phyloP scores from a whole-genome alignment of 2,329 filamentous ascomycete genomes.

The Aschersonia sp. region DNA sequence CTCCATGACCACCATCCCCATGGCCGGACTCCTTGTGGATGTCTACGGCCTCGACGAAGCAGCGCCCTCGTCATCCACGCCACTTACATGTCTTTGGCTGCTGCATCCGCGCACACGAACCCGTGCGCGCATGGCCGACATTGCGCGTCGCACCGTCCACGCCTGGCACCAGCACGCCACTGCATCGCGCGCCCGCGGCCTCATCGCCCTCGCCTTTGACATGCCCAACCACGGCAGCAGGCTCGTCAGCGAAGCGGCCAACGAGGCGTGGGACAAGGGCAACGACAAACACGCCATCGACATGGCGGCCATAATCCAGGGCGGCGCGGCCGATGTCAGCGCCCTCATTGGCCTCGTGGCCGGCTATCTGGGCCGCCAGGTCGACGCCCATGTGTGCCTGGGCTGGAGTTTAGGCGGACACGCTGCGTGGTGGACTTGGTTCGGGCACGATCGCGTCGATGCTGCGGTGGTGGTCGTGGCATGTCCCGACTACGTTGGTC shows the following conservation, averaged over 20 bases:
- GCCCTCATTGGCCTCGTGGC: slow-evolving; percentile 63
- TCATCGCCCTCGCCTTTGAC: slow-evolving; percentile 79
- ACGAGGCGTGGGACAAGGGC: slow-evolving; percentile 65
- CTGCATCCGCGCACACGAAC: slow-evolving; percentile 65
- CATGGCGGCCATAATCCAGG: slow-evolving; percentile 69
- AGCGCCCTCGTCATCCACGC: slow-evolving; percentile 31
- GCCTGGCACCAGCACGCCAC: slow-evolving; percentile 42
- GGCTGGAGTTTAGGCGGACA: slow-evolving; percentile 83
- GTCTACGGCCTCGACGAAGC: slow-evolving; percentile 65
- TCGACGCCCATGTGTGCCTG: slow-evolving; percentile 56
- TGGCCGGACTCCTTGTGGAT: slow-evolving; percentile 66
- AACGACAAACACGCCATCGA: slow-evolving; percentile 77
- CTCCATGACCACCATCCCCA: slow-evolving; percentile 52
- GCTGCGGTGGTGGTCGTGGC: slow-evolving; percentile 72
- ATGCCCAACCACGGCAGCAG: slow-evolving; percentile 83
- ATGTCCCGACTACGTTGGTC: slow-evolving; percentile 72
- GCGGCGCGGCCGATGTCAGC: slow-evolving; percentile 60
- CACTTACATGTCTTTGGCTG: slow-evolving; percentile 76
- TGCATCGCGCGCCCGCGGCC: slow-evolving; percentile 25
- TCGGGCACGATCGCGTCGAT: slow-evolving; percentile 66
- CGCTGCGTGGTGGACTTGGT: slow-evolving; percentile 68
- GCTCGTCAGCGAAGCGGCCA: slow-evolving; percentile 50
- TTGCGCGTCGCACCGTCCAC: slow-evolving; percentile 55
- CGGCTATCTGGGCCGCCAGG: slow-evolving; percentile 44
- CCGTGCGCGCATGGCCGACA: slow-evolving; percentile 59